Evolutionary conservation across 768 basidiomycete species (phyloP).

Genomic region (Paxillus ammoniavirescens): DNA sequence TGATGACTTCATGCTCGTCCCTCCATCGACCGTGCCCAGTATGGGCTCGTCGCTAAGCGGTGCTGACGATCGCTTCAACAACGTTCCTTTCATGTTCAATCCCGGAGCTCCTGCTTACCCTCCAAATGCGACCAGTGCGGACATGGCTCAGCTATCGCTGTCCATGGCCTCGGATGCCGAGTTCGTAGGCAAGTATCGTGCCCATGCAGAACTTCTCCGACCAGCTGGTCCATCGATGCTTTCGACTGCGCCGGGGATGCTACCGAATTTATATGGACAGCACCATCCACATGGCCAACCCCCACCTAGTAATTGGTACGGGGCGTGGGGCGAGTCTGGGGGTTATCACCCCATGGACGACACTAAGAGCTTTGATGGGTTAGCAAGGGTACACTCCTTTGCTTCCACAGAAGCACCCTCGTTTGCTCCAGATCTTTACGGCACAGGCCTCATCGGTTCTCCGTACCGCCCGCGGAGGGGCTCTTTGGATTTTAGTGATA

Average conservation of each 20-base stretch:
- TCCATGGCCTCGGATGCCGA: conserved; percentile 33
- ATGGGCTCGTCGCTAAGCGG: conserved; percentile 22
- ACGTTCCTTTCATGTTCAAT: conserved; percentile 32
- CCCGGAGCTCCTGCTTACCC: conserved; percentile 19
- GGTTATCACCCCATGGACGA: conserved; percentile 26
- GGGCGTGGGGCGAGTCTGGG: conserved; percentile 25
- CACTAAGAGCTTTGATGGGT: conserved; percentile 24
- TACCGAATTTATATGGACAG: conserved; percentile 20
- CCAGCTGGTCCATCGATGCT: conserved; percentile 25
- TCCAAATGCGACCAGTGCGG: conserved; percentile 15
- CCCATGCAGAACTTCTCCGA: conserved; percentile 44
- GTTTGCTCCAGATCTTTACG: conserved; percentile 22
- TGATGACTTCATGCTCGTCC: conserved; percentile 44
- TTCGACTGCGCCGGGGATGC: conserved; percentile 4
- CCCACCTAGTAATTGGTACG: conserved; percentile 20
- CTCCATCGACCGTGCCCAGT: conserved; percentile 33
- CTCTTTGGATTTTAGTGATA: conserved; percentile 43
- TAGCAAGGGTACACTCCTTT: conserved; percentile 18
- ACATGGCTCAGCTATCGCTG: conserved; percentile 21
- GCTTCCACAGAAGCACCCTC: conserved; percentile 21
- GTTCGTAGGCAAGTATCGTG: conserved; percentile 45
- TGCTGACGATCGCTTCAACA: conserved; percentile 29
- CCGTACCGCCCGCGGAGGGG: conserved; percentile 30
- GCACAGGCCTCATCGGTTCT: conserved; percentile 17
- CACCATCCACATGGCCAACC: conserved; percentile 12